Conservation (phyloP, 2,329 filamentous ascomycete species). For the Purpureocillium lavendulum region DNA sequence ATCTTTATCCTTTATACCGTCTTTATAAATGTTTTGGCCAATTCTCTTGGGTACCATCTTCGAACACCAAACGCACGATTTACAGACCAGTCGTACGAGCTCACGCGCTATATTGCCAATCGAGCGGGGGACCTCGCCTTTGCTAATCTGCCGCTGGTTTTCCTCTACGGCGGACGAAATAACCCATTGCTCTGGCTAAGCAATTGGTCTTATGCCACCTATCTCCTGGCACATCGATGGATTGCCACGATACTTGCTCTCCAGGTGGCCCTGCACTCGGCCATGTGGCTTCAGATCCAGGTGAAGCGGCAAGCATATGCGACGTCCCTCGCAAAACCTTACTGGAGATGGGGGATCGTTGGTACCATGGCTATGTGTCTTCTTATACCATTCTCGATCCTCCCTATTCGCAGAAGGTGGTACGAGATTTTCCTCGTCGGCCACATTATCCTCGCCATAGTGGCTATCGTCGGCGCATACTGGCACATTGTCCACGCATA, state of each 20-base stretch:
- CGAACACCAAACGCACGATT: conserved; percentile 20
- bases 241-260: conserved; percentile 34
- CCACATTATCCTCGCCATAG: conserved; percentile 31
- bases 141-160: conserved; percentile 28
- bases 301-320: conserved; percentile 17
- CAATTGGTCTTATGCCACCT: conserved; percentile 40
- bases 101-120: conserved; percentile 26
- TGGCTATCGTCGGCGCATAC: conserved; percentile 33
- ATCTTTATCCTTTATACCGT: conserved; percentile 33
- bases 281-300: conserved; percentile 29
- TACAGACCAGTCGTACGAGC: conserved; percentile 11
- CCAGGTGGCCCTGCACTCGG: conserved; percentile 36
- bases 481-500: conserved; percentile 31
- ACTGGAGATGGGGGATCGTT: conserved; percentile 36
- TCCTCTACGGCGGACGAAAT: conserved; percentile 38
- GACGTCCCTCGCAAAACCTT: conserved; percentile 17
- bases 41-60: conserved; percentile 17
- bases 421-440: conserved; percentile 36
- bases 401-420: conserved; percentile 24
- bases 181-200: conserved; percentile 39
- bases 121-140: conserved; percentile 32
- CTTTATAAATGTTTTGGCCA: conserved; percentile 26
- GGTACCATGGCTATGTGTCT: conserved; percentile 24
- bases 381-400: conserved; percentile 21
- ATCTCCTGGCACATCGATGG: conserved; percentile 40